phyloP scores from a whole-genome alignment of 805 yeast genomes.

The Wickerhamiella alocasiicola region DNA sequence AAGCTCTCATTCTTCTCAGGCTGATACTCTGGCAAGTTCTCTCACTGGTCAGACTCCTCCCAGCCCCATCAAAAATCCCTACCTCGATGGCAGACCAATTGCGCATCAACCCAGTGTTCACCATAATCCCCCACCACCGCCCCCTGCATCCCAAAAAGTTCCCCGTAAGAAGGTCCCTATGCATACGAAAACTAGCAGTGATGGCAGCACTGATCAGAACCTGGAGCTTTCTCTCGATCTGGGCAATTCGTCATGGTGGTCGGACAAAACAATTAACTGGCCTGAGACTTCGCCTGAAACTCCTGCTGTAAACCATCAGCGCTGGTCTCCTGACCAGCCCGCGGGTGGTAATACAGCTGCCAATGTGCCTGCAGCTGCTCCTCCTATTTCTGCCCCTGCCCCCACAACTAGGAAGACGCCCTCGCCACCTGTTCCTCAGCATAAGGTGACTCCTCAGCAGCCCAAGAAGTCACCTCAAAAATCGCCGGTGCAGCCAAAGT shows the following conservation, averaged over 20 bases:
- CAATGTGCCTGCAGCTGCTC: neutral
- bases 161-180: conserved; percentile 10
- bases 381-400: too few relatives aligned
- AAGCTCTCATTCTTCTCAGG: neutral
- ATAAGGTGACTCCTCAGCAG: neutral
- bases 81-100: conserved; percentile 8
- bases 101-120: neutral
- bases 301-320: neutral
- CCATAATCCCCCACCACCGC: conserved; percentile 6
- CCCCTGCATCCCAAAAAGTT: conserved; percentile 1
- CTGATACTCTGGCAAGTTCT: neutral
- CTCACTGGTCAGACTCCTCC: neutral
- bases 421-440: neutral
- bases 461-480: neutral
- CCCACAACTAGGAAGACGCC: conserved; percentile 4
- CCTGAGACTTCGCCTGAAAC: neutral
- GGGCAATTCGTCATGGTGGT: conserved; percentile 8
- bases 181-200: conserved; percentile 7
- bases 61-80: conserved; percentile 1
- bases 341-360: neutral
- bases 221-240: conserved; percentile 7
- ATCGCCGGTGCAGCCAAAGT: too few relatives aligned
- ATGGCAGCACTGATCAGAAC: conserved; percentile 4
- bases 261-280: neutral
- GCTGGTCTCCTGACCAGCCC: conserved; percentile 6